Base-by-base conservation (phyloP, 108 stramenopile species). In the Aurantiochytrium sp. region DNA sequence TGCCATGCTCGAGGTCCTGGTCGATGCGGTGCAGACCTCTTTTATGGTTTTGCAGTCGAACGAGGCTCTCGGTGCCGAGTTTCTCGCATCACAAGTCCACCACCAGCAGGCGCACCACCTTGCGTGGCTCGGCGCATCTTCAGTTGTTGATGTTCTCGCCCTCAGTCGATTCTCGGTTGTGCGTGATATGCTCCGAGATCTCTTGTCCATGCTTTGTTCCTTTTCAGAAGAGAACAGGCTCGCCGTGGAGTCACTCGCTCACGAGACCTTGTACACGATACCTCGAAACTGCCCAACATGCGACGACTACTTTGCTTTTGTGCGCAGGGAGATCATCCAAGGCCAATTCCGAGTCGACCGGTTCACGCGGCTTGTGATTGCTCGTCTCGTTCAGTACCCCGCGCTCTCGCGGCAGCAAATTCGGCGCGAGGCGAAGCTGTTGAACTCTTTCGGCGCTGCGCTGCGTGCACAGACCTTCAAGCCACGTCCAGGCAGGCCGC, bases 251-350 rank as follows among this genome's bases (percentile, higher is more conserved):
- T n/a, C 49, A 16, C 76, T 83, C 12, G 76, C 76, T 8, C 76
- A 53, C 45, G 51, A 53, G 49, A 12, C 76, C 49, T 16, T 83
- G 23, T 53, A 53, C 49, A 53, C 49, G 6, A 83, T 23, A 6
- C 76, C 76, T 8, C 45, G 51, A 4, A 83, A 83, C 76, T 83
- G 76, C 76, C 76, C 76, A 16, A 83, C 76, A 23, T 83, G 76
- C 51, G 76, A 83, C 28, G 76, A 83, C 51, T 83, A 53, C 4
- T 53, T 83, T 23, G 6, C 3, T 6, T 83, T 83, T 35, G 4
- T 83, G 44, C 76, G 76, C 25, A 6, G 16, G 8, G 43, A 83
- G 51, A 83, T 83, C 51, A 12, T 45, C 23, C 5, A 35, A 12
- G 49, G 76, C 51, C 51, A 53, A n/a, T 83, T 83, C 23, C 45